These are phyloP conservation scores for Ramaria rubella DNA, from an alignment of 768 basidiomycete species.

Conservation along the genomic window DNA sequence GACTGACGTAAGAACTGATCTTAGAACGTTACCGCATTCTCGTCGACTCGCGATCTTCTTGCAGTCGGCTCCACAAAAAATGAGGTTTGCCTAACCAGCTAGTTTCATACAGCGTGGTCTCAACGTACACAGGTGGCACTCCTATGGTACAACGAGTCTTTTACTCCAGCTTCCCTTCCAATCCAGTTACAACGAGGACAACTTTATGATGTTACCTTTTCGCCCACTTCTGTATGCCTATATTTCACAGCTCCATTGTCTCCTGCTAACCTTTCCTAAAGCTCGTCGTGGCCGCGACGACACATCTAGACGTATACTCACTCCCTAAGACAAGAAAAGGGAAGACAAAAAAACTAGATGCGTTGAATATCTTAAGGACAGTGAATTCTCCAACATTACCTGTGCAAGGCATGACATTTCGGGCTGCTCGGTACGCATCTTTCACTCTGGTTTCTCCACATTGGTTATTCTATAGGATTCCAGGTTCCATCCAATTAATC, in stretches of 20 bases:
- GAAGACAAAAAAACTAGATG: conserved; percentile 1
- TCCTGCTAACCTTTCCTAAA: conserved; percentile 23
- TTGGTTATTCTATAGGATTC: conserved; percentile 11
- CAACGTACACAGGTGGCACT: conserved; percentile 48
- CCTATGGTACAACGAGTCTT: conserved; percentile 56
- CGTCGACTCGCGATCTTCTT: conserved; percentile 57
- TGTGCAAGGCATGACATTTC: conserved; percentile 49
- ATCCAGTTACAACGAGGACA: conserved; percentile 60
- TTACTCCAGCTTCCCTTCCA: conserved; percentile 38
- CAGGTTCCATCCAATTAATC: conserved; percentile 53
- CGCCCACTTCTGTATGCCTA: conserved; percentile 47
- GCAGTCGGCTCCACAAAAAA: conserved; percentile 65
- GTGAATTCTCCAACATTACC: conserved; percentile 48
- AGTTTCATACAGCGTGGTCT: conserved; percentile 12
- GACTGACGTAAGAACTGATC: conserved; percentile 9
- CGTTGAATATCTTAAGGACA: conserved; percentile 40
- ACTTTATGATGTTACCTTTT: conserved; percentile 83
- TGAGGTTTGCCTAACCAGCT: conserved; percentile 44
- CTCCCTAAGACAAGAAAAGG: conserved; percentile 27
- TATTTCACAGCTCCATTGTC: background rate
- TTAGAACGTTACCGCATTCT: conserved; percentile 85
- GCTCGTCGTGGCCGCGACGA: conserved; percentile 63
- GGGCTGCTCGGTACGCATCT: conserved; percentile 47
- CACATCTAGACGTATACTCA: conserved; percentile 55
- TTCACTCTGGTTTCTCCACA: background rate